A percentile compares a stretch with the other conserved stretches of the same genome.
Conservation (phyloP, 129 eudicot genomes). For the Chrysanthemum seticuspe region DNA sequence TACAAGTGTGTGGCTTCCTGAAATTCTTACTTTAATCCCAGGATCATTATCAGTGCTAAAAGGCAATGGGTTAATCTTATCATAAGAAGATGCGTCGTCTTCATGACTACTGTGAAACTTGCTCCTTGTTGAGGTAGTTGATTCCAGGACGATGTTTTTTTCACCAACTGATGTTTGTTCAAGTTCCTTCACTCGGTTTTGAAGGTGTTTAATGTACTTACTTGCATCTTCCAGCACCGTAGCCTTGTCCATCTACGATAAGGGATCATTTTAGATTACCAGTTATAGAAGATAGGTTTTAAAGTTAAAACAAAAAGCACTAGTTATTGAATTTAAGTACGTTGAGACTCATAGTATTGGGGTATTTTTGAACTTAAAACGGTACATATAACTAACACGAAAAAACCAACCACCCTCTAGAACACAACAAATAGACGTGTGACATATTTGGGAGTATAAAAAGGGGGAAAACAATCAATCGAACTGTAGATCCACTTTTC, state of each 20-base stretch:
- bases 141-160: conserved; percentile 2
- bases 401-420: no score
- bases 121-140: conserved; percentile 19
- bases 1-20: conserved; percentile 25
- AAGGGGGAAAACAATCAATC: no score
- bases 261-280: background rate
- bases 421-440: no score
- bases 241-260: conserved; percentile 33
- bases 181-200: conserved; percentile 36
- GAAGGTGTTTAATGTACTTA: conserved; percentile 27
- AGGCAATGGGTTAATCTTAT: conserved; percentile 15
- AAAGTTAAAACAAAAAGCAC: background rate
- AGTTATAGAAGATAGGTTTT: background rate
- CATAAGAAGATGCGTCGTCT: conserved; percentile 26
- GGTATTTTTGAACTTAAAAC: no score
- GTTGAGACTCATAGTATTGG: background rate
- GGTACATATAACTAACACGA: no score
- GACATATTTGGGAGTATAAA: no score
- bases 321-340: background rate
- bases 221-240: conserved; percentile 34
- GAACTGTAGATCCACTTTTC: no score
- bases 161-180: conserved; percentile 15
- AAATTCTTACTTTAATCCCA: conserved; percentile 26
- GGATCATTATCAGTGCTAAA: conserved; percentile 10
- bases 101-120: conserved; percentile 14